Conservation (phyloP, 345 rosid species). For the Nasturtium officinale region DNA sequence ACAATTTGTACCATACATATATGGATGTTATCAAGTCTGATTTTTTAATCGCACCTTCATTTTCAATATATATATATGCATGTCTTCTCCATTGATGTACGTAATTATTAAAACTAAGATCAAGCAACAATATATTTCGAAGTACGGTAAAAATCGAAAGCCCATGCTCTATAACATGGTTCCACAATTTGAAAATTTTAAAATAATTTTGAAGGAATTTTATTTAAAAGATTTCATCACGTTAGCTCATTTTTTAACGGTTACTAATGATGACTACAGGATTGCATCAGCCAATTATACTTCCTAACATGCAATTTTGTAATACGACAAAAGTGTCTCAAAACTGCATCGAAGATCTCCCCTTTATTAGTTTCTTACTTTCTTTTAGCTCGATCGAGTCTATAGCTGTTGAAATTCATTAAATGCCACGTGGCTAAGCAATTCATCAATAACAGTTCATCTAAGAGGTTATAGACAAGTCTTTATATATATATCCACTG, state of each 20-base stretch:
- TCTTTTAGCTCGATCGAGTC: neutral
- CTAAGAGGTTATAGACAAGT: neutral
- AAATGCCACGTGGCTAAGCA: conserved; percentile 24
- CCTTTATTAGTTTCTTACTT: neutral
- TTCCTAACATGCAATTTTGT: conserved; percentile 17
- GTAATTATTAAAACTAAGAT: neutral
- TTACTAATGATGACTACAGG: neutral
- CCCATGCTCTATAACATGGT: conserved; percentile 27
- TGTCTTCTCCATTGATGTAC: neutral
- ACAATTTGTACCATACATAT: neutral
- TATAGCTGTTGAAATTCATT: conserved; percentile 13
- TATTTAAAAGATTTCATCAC: neutral
- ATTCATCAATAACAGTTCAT: conserved; percentile 19
- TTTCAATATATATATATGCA: neutral
- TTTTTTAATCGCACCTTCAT: too few relatives aligned
- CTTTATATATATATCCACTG: neutral
- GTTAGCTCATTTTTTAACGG: conserved; percentile 10
- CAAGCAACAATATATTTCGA: conserved; percentile 6
- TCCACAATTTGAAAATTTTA: neutral
- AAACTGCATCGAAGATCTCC: conserved; percentile 19
- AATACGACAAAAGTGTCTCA: conserved; percentile 1
- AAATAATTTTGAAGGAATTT: neutral
- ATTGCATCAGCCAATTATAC: conserved; percentile 30
- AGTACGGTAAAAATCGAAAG: neutral
- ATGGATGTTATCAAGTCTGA: neutral